Base-by-base conservation (phyloP, 2,329 filamentous ascomycete species). In the Fusarium sp. region DNA sequence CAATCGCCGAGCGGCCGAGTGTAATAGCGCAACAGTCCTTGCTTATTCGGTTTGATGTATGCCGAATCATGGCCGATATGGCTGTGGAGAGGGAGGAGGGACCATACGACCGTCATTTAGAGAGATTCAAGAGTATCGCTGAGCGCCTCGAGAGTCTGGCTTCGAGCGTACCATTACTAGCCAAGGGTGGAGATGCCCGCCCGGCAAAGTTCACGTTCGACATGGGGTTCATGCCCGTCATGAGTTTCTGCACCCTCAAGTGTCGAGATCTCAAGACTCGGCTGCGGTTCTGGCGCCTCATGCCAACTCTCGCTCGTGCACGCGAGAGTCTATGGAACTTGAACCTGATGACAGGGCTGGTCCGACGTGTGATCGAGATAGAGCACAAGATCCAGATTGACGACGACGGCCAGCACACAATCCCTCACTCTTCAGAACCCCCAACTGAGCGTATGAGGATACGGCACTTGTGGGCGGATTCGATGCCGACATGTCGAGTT, bases 321-420 rank as follows among this genome's bases (percentile, higher is more conserved):
- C 50, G 37, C 11, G 52, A 64, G 37, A 64, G 62, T 17, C 50
- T 64, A 12, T 64, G 62, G 62, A 25, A 64, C 4, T 7, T 64
- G 27, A 45, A 38, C 6, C 27, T 64, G 6, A 64, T 64, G 35
- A 35, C 40, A 10, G 12, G 37, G 2, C 20, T 64, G 30, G 43
- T 11, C 9, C 27, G 58, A 17, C 58, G 58, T 2, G 58, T 47
- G 22, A 47, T 61, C 6, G 58, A 61, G 12, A 43, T 64, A n/a
- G 47, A 57, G 10, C 62, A 57, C 25, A 22, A n/a, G 17, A 32
- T 45, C 25, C 38, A n/a, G 10, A 4, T 61, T 20, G 20, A 61
- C 4, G 37, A 45, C 4, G 17, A 32, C 2, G 37, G 17, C 25
- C 33, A 45, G 22, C 25, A 35, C 20, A 35, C 50, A 22, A n/a